Conservation (phyloP, 1,284 basidiomycete genomes). For the Cryptococcus amylolentus region DNA sequence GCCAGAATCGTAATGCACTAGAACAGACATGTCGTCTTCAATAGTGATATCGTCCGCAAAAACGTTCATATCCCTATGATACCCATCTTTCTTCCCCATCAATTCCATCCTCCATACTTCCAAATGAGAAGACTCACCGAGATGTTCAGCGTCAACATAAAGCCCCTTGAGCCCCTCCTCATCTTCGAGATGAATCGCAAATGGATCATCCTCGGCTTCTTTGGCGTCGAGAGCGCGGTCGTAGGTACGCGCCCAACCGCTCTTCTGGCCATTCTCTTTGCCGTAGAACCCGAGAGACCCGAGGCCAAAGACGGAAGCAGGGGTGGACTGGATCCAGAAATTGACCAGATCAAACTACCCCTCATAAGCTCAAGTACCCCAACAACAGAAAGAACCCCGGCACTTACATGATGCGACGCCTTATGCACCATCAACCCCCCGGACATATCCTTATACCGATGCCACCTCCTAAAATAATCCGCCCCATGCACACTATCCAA, state of each 20-base stretch:
- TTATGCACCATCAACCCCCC: constrained; percentile 59
- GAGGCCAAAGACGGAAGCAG: constrained; percentile 56
- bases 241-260: constrained; percentile 56
- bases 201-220: constrained; percentile 55
- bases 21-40: constrained; percentile 58
- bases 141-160: constrained; percentile 51
- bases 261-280: constrained; percentile 53
- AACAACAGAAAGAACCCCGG: background rate
- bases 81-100: constrained; percentile 27
- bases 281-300: constrained; percentile 57
- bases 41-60: constrained; percentile 57
- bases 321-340: constrained; percentile 58
- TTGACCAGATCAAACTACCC: constrained; percentile 51
- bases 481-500: constrained; percentile 56
- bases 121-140: constrained; percentile 55
- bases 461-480: constrained; percentile 60
- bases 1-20: constrained; percentile 56
- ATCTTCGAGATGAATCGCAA: constrained; percentile 55
- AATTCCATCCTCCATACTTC: no score
- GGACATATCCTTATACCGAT: constrained; percentile 55
- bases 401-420: constrained; percentile 54
- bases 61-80: constrained; percentile 51
- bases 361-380: background rate
- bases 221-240: constrained; percentile 52
- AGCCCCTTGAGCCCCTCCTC: constrained; percentile 54